phyloP scores from a whole-genome alignment of 2,329 filamentous ascomycete species.

The Talaromyces sp. region DNA sequence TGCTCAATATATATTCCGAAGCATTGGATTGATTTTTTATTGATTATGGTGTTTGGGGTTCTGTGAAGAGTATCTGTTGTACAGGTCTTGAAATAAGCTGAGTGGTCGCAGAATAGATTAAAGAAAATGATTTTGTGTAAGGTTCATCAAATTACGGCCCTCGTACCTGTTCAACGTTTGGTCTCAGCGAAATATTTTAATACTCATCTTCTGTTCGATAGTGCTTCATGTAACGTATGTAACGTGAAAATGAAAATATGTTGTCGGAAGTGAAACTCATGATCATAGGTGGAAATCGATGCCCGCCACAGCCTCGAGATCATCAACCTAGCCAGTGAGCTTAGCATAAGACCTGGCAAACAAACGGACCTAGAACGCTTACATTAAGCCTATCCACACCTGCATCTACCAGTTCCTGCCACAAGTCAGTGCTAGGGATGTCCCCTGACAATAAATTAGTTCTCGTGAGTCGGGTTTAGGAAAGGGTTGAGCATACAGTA shows the following conservation, averaged over 20 bases:
- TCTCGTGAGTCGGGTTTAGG: not conserved
- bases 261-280: not conserved
- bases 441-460: not conserved
- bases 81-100: not conserved
- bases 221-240: not conserved
- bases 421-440: not conserved
- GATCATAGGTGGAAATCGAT: not conserved
- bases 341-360: not conserved
- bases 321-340: not conserved
- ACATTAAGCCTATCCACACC: not conserved
- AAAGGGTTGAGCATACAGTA: not conserved
- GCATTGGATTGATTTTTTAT: not conserved
- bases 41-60: not conserved
- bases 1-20: not conserved
- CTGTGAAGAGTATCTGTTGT: not conserved
- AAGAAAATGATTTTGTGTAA: not conserved
- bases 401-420: not conserved
- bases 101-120: not conserved
- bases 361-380: not conserved
- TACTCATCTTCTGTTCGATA: not conserved
- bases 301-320: not conserved
- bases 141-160: not conserved
- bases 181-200: not conserved
- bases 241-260: not conserved
- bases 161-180: not conserved